Base-by-base conservation (phyloP, 2,329 filamentous ascomycete species). In the Piedraia hortae region DNA sequence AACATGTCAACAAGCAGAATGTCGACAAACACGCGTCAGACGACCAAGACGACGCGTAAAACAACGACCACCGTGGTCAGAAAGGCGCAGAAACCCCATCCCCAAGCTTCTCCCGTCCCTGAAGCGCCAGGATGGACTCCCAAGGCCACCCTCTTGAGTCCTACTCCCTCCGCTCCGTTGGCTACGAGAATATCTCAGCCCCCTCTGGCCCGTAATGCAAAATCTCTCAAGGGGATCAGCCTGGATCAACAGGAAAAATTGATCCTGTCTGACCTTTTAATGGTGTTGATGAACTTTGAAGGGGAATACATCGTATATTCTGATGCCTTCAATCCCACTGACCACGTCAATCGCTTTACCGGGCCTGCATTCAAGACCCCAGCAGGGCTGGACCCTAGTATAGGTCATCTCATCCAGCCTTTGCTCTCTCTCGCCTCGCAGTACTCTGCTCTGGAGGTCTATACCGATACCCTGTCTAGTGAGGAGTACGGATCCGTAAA, bases 221-320 rank as follows among this genome's bases (percentile, higher is more conserved):
- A 51, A 21, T 54, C 68, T 4, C 53, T 93, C 9, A 53, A 58
- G 25, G 63, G 73, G 26, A 49, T 93, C 27, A 65, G 66, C 1
- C 50, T 88, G 13, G 71, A 88, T 31, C 61, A 62, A 2, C 85
- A 97, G 44, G 85, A 97, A 47, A 62, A 66, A 12, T 72, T 65
- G 5, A 70, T 97, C 20, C 54, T 93, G 19, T 80, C 91, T 34
- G 85, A 97, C 36, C 48, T 97, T 9, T 48, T 93, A 16, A 91
- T 82, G 40, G 78, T 89, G 4, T 88, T 93, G 36, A 91, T 97
- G 80, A 85, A 85, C 12, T 90, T 78, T 31, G 85, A 97, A 46
- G 85, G 85, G n/a, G 78, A 90, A 43, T 93, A 93, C 41, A 73
- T 97, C 29, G 72, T 75, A 24, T 93, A 77, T 41, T 61, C 60